phyloP scores from a whole-genome alignment of 2,329 filamentous ascomycete genomes.

The Boeremia exigua region DNA sequence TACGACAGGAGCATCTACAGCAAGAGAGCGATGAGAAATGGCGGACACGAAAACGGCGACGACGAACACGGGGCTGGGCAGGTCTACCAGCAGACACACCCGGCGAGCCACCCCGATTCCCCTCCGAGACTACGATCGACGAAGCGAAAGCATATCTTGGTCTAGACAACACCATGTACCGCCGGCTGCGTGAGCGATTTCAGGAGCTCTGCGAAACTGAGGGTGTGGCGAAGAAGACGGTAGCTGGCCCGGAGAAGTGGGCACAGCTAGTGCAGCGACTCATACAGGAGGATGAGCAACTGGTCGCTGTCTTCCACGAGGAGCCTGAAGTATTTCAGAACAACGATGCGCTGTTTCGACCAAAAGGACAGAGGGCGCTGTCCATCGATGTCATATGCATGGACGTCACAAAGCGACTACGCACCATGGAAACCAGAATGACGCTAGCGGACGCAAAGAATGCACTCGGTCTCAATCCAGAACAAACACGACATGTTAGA shows the following conservation, averaged over 20 bases:
- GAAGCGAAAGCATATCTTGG: slow-evolving; percentile 74
- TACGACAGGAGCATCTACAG: slow-evolving; percentile 53
- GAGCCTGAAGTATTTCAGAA: slow-evolving; percentile 60
- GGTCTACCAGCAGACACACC: slow-evolving; percentile 71
- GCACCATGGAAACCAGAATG: slow-evolving; percentile 69
- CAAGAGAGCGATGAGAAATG: slow-evolving; percentile 67
- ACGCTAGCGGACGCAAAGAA: slow-evolving; percentile 78
- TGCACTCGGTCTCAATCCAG: slow-evolving; percentile 70
- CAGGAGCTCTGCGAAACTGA: slow-evolving; percentile 72
- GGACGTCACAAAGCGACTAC: slow-evolving; percentile 81
- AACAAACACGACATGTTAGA: slow-evolving; percentile 70
- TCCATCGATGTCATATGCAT: slow-evolving; percentile 81
- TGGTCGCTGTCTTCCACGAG: slow-evolving; percentile 67
- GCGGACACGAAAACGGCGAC: slow-evolving; percentile 69
- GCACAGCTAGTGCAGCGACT: slow-evolving; percentile 72
- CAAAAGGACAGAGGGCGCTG: slow-evolving; percentile 65
- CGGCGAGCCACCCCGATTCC: slow-evolving; percentile 73
- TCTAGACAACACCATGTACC: slow-evolving; percentile 69
- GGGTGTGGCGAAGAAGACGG: slow-evolving; percentile 75
- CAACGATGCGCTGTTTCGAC: slow-evolving; percentile 33
- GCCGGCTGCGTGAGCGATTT: slow-evolving; percentile 69
- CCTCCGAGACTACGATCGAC: slow-evolving; percentile 81
- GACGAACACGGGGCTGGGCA: slow-evolving; percentile 71
- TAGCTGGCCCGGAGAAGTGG: slow-evolving; percentile 76
- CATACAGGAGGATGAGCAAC: slow-evolving; percentile 67